A percentile compares a stretch with the other conserved stretches of the same genome.
Conservation (phyloP, 805 yeast genomes). For the Nakazawaea ernobii region DNA sequence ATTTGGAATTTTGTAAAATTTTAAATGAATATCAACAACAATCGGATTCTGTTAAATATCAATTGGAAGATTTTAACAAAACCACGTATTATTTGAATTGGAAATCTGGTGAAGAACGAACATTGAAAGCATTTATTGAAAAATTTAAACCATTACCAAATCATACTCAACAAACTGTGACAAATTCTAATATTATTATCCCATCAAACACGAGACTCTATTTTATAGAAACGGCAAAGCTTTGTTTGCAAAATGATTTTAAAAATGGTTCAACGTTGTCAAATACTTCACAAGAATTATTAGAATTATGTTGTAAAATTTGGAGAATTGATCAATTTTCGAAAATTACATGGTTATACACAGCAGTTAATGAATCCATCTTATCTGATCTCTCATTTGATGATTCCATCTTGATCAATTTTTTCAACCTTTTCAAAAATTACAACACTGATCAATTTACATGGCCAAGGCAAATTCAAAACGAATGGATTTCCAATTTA, state of each 20-base stretch:
- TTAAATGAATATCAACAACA: slow-evolving; percentile 17
- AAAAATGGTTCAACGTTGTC: slow-evolving; percentile 25
- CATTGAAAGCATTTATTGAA: slow-evolving; percentile 23
- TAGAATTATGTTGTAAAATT: slow-evolving; percentile 39
- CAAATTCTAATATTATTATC: too few species aligned
- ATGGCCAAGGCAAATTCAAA: slow-evolving; percentile 44
- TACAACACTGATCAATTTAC: neutral
- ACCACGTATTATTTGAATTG: slow-evolving; percentile 31
- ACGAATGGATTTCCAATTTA: slow-evolving; percentile 43
- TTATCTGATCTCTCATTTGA: slow-evolving; percentile 21
- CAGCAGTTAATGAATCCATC: slow-evolving; percentile 39
- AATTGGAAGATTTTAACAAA: slow-evolving; percentile 29
- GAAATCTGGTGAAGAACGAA: slow-evolving; percentile 32
- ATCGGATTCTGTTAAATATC: slow-evolving; percentile 25
- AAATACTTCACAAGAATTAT: slow-evolving; percentile 36
- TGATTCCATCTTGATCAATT: slow-evolving; percentile 22
- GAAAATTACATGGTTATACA: slow-evolving; percentile 41
- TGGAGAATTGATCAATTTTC: slow-evolving; percentile 58
- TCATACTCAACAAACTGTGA: too few species aligned
- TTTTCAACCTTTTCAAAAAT: slow-evolving; percentile 26
- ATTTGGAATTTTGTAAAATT: slow-evolving; percentile 23
- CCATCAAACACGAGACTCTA: slow-evolving; percentile 33
- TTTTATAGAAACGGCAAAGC: slow-evolving; percentile 32
- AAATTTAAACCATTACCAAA: slow-evolving; percentile 12
- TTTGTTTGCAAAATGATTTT: slow-evolving; percentile 38